phyloP scores from a whole-genome alignment of 805 yeast genomes.

The Metschnikowia drakensbergensis region DNA sequence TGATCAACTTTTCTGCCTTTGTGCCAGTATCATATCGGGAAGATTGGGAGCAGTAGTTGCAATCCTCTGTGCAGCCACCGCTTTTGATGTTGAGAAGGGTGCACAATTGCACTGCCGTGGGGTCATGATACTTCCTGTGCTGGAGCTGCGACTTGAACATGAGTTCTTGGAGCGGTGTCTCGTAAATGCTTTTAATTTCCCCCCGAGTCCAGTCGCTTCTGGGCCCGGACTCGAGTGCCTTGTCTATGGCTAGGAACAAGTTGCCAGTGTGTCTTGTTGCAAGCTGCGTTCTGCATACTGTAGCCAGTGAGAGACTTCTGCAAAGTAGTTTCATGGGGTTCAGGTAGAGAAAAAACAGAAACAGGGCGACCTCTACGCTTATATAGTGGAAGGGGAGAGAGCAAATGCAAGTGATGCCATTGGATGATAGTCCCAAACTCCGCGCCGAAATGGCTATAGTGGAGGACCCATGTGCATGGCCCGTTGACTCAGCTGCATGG shows the following conservation, averaged over 20 bases:
- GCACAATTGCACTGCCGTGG: constrained; percentile 68
- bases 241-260: neutral
- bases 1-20: constrained; percentile 62
- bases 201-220: constrained; percentile 53
- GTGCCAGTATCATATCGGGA: constrained; percentile 64
- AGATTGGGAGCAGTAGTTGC: constrained; percentile 79
- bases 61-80: constrained; percentile 81
- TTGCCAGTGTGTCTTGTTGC: neutral
- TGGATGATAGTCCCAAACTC: neutral
- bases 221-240: constrained; percentile 11
- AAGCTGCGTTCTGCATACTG: neutral
- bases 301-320: neutral
- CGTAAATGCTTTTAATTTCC: constrained; percentile 57
- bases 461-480: neutral
- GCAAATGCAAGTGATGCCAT: neutral
- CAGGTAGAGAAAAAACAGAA: neutral
- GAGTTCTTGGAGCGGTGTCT: constrained; percentile 63
- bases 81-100: constrained; percentile 70
- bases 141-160: constrained; percentile 58
- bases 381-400: neutral
- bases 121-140: constrained; percentile 65
- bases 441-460: neutral
- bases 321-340: neutral
- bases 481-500: neutral
- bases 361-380: neutral